These are phyloP conservation scores for Pisolithus albus DNA, from an alignment of 768 basidiomycete species.

Conservation along the genomic window DNA sequence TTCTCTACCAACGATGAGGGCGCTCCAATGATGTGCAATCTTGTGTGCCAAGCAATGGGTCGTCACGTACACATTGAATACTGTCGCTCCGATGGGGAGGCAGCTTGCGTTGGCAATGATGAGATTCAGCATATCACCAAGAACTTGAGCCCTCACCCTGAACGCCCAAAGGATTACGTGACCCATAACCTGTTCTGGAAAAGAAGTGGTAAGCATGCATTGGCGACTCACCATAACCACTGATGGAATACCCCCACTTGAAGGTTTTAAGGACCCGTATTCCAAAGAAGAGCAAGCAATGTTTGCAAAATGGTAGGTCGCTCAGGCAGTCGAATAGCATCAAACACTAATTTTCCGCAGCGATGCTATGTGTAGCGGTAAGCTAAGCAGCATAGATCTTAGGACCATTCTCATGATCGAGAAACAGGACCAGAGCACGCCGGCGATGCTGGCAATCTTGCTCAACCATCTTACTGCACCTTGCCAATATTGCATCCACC, in stretches of 20 bases:
- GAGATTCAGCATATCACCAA: slow-evolving; percentile 41
- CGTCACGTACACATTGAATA: slow-evolving; percentile 52
- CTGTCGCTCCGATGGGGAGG: slow-evolving; percentile 35
- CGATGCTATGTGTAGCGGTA: slow-evolving; percentile 41
- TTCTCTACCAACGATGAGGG: slow-evolving; percentile 49
- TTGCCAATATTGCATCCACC: slow-evolving; percentile 48
- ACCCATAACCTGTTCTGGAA: slow-evolving; percentile 52
- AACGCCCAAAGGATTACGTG: slow-evolving; percentile 46
- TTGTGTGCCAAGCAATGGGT: slow-evolving; percentile 45
- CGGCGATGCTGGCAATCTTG: slow-evolving; percentile 28
- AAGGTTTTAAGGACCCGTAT: slow-evolving; percentile 62
- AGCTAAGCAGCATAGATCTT: too few relatives aligned
- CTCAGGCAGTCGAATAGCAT: too few relatives aligned
- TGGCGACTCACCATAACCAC: not conserved
- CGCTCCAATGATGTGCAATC: slow-evolving; percentile 55
- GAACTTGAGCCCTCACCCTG: slow-evolving; percentile 38
- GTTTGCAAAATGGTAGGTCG: slow-evolving; percentile 46
- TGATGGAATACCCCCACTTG: not conserved
- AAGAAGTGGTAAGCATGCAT: not conserved
- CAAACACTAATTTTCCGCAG: slow-evolving; percentile 21
- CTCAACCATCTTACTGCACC: slow-evolving; percentile 46
- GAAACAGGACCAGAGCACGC: slow-evolving; percentile 44
- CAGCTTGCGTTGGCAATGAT: slow-evolving; percentile 30
- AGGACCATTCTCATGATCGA: not conserved
- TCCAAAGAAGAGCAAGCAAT: slow-evolving; percentile 46